Evolutionary conservation across 2,329 filamentous ascomycete genomes (phyloP), one percentile per base, ranked within the genome.

Genomic region (Fragosphaeria purpurea): DNA sequence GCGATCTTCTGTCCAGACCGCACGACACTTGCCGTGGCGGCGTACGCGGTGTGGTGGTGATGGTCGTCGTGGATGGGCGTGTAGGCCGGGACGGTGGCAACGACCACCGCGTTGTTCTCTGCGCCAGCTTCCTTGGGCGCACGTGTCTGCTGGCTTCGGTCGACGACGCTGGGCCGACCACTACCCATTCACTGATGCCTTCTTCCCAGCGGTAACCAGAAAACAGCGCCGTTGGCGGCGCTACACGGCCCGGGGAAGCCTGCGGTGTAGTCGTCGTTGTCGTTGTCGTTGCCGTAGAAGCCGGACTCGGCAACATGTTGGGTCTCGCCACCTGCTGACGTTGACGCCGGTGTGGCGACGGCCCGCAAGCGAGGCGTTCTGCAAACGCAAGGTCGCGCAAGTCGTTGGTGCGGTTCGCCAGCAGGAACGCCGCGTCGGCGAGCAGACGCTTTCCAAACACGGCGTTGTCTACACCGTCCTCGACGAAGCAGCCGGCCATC

Each of bases 371-470:
- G 4, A 77, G 62, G 34, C 62, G 67, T 56, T 80, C 77, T 4
- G 75, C 76, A 57, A 75, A 77, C 8, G 70, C 71, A 41, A 79
- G 67, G 55, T 80, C 76, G 32, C 71, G 65, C 6, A 79, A 62
- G 55, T 77, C 72, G 49, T 71, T 72, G 11, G 74, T 79, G 48
- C 70, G 67, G 52, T 76, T 72, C 1, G 76, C 75, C 33, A 79
- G 61, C 34, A 71, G 59, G 56, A 79, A 77, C 0, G 76, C 75
- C 1, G 69, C 68, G 34, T 77, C 73, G 3, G 65, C 62, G 34
- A 66, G 66, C 37, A 79, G 60, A 22, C 63, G 66, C 34, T 61
- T 55, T 6, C 70, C 54, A 31, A 68, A 61, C 50, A 61, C 62
- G 8, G 55, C 55, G 6, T 34, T 4, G 4, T 63, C 59, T 2